Base-by-base conservation (phyloP, 352 stramenopile genomes). In the Phytophthora parvispora region DNA sequence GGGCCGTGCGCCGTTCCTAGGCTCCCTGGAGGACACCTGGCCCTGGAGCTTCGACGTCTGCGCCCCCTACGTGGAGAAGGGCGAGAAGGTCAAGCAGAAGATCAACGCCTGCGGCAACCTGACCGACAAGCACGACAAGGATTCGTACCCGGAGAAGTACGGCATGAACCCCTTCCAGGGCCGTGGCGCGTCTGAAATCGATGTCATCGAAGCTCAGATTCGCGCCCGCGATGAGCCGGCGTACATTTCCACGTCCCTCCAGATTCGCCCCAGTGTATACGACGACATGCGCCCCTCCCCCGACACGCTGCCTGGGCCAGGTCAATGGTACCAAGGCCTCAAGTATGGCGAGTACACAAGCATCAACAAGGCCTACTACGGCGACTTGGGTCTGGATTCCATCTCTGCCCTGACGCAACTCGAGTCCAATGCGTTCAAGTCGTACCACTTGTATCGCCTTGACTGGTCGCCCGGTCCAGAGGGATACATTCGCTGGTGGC, bases 1-100 rank as follows among this genome's bases (percentile, higher is more conserved):
- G n/a, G 97, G 97, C 13, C 84, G 98, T 36, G 97, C 97, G 0
- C 97, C 97, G 1, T 99, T 98, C 75, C 76, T 98, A 32, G 88
- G 81, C 2, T 98, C 91, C 1, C 96, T 97, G 48, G 97, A 98
- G 34, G 97, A 95, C 68, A 94, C 93, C 49, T 99, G 98, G 98
- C 98, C 98, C 1, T 99, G 97, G 96, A 98, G 90, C 71, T 99
- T 98, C 65, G 90, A 99, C 57, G 80, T 80, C 12, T 99, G 98
- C 64, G 77, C 78, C 8, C 84, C 84, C 4, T 92, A 69, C 38
- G 60, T 94, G 27, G 97, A 98, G 24, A 93, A 99, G 75, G 32
- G 73, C 7, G 72, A 98, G 66, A 92, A 99, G 61, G 77, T 95
- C 52, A 69, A 95, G 18, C 97, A 99, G 74, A 92, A 94, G 62